These are phyloP conservation scores for Tricholoma hemisulphureum DNA, from an alignment of 768 basidiomycete species.

Conservation along the genomic window DNA sequence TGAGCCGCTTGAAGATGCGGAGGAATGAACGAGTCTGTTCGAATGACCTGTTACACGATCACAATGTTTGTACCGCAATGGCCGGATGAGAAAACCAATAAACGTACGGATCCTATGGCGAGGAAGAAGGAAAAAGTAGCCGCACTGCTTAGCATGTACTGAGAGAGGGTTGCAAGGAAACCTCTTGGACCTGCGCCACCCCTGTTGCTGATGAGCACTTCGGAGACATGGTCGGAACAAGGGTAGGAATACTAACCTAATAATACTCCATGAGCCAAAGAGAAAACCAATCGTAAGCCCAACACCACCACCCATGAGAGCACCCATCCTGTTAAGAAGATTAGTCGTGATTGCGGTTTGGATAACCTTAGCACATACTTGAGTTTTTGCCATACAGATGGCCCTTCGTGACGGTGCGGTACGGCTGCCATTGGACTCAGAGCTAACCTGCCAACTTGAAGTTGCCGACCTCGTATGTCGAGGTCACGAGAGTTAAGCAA, in stretches of 20 bases:
- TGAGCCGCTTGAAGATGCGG: conserved; percentile 65
- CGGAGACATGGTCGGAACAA: background rate
- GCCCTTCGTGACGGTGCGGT: conserved; percentile 43
- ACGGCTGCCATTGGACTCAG: conserved; percentile 20
- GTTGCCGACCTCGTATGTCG: too few relatives aligned
- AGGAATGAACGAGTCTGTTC: conserved; percentile 66
- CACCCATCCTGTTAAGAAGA: conserved; percentile 71
- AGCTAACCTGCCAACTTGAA: background rate
- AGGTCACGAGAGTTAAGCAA: too few relatives aligned
- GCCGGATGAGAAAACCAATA: background rate
- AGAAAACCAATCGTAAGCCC: conserved; percentile 97
- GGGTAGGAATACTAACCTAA: conserved; percentile 57
- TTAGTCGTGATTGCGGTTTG: conserved; percentile 10
- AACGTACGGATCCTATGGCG: conserved; percentile 81
- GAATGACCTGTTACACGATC: conserved; percentile 67
- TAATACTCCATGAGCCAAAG: conserved; percentile 90
- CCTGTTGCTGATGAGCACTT: conserved; percentile 39
- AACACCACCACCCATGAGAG: conserved; percentile 89
- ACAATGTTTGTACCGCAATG: conserved; percentile 5
- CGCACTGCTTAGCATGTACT: conserved; percentile 98
- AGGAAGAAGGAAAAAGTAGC: conserved; percentile 98
- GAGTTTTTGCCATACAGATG: conserved; percentile 75
- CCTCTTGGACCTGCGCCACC: conserved; percentile 91
- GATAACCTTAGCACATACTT: conserved; percentile 42
- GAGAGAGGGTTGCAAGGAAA: conserved; percentile 85